Evolutionary conservation across 306 rosid genomes (phyloP).

Genomic region (Potentilla sterilis): DNA sequence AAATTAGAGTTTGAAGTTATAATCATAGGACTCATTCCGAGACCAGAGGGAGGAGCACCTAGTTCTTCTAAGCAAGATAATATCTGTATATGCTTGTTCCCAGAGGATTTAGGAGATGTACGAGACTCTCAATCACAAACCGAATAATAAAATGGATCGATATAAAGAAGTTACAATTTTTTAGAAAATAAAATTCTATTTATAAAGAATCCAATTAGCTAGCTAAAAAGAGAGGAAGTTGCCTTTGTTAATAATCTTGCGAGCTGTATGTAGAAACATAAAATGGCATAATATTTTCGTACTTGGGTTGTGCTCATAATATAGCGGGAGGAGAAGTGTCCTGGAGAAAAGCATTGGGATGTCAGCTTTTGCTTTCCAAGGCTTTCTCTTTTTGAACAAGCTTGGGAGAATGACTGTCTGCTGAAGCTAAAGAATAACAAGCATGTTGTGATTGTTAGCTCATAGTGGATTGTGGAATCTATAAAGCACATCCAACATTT

Average conservation of each 20-base stretch:
- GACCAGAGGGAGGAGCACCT: too few relatives aligned
- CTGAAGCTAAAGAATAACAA: conserved; percentile 36
- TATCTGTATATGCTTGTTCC: too few relatives aligned
- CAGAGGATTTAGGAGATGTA: too few relatives aligned
- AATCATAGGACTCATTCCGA: too few relatives aligned
- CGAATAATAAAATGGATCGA: too few relatives aligned
- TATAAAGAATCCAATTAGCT: too few relatives aligned
- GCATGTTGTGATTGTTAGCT: conserved; percentile 31
- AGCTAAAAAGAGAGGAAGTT: background rate
- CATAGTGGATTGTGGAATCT: conserved; percentile 54
- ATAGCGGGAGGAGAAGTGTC: conserved; percentile 34
- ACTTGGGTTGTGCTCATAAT: conserved; percentile 13
- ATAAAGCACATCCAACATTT: conserved; percentile 47
- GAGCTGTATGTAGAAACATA: background rate
- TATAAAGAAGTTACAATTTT: too few relatives aligned
- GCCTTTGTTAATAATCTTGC: background rate
- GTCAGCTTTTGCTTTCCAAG: conserved; percentile 85
- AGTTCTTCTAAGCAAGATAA: too few relatives aligned
- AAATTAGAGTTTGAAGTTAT: too few relatives aligned
- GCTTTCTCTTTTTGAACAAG: conserved; percentile 55
- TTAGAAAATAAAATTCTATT: too few relatives aligned
- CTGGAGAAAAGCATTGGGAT: conserved; percentile 30
- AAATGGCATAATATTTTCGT: background rate
- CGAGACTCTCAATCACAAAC: too few relatives aligned
- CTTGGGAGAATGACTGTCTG: conserved; percentile 63